A percentile compares a stretch with the other conserved stretches of the same genome.
Conservation (phyloP, 2,329 filamentous ascomycete genomes). For the Alternaria longipes region DNA sequence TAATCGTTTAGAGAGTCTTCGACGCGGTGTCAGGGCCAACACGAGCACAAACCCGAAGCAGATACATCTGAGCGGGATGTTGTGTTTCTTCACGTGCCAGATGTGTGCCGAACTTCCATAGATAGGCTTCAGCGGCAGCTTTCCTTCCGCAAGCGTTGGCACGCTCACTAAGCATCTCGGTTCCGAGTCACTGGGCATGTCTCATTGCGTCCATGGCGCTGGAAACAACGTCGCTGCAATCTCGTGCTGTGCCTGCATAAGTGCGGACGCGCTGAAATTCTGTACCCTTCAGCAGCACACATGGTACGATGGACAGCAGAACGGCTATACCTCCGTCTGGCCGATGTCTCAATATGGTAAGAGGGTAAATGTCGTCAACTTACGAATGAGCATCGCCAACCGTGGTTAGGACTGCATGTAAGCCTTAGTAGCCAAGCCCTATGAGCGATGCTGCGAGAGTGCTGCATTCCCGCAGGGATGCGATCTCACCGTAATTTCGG, state of each 20-base stretch:
- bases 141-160: background rate
- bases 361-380: background rate
- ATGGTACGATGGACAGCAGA: conserved; percentile 25
- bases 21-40: background rate
- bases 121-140: background rate
- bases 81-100: background rate
- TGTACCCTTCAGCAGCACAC: conserved; percentile 12
- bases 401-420: conserved; percentile 12
- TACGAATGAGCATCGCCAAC: conserved; percentile 2
- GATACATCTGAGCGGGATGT: background rate
- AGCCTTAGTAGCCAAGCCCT: conserved; percentile 38
- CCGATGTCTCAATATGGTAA: conserved; percentile 5
- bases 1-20: background rate
- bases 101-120: background rate
- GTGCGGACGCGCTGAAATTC: conserved; percentile 1
- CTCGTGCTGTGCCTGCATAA: conserved; percentile 15
- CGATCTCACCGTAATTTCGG: conserved; percentile 37
- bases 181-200: conserved; percentile 20
- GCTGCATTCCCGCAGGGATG: conserved; percentile 24
- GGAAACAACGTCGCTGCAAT: conserved; percentile 13
- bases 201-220: conserved; percentile 23
- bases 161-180: background rate
- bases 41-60: background rate
- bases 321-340: conserved; percentile 20
- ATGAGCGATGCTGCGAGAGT: conserved; percentile 19